These are phyloP conservation scores for Punica granatum DNA, from an alignment of 345 rosid genomes.

Conservation along the genomic window DNA sequence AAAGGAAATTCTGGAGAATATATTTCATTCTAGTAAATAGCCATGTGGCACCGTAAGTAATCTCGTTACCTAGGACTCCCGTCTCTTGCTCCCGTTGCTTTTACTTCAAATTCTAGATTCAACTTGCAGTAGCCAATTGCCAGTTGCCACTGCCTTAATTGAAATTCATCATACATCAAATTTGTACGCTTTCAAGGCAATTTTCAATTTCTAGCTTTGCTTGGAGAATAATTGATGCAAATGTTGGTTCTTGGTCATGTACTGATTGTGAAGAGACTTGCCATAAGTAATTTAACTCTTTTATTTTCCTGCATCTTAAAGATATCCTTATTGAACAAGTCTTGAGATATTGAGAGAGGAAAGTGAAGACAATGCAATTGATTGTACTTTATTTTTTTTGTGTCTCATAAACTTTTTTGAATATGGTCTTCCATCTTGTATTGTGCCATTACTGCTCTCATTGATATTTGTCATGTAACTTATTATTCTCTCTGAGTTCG, in stretches of 20 bases:
- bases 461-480: background rate
- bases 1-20: conserved; percentile 65
- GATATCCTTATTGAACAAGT: background rate
- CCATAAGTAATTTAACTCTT: background rate
- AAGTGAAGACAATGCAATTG: background rate
- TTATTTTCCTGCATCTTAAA: background rate
- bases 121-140: background rate
- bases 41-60: conserved; percentile 42
- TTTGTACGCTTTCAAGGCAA: background rate
- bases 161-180: too few relatives aligned
- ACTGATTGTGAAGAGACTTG: too few relatives aligned
- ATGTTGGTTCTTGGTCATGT: too few relatives aligned
- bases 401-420: background rate
- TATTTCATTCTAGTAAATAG: conserved; percentile 51
- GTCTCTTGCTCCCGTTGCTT: conserved; percentile 4
- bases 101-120: background rate
- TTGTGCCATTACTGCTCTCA: background rate
- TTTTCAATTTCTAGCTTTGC: background rate
- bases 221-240: background rate
- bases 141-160: background rate
- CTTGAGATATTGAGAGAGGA: background rate
- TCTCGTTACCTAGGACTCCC: conserved; percentile 4
- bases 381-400: background rate
- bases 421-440: background rate
- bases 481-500: background rate